Evolutionary conservation across 345 rosid species (phyloP).

Genomic region (Noccaea caerulescens): DNA sequence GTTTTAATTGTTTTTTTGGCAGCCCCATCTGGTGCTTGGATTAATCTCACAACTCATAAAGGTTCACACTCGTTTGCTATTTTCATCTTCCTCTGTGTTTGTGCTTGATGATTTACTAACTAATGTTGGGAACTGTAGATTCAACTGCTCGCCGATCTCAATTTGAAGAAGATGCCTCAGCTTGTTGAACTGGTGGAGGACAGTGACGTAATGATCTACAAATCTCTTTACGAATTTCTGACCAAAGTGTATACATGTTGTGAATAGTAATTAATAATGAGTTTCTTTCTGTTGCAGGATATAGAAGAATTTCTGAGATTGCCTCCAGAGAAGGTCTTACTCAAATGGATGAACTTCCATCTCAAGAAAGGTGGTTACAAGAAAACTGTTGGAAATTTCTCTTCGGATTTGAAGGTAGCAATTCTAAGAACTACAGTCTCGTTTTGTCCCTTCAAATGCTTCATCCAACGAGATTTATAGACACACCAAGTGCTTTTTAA

Average conservation of each 20-base stretch:
- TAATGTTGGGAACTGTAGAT: slow-evolving; percentile 54
- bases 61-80: slow-evolving; percentile 50
- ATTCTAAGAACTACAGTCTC: neutral
- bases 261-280: neutral
- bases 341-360: slow-evolving; percentile 97
- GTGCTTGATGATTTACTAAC: slow-evolving; percentile 14
- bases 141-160: slow-evolving; percentile 89
- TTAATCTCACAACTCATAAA: slow-evolving; percentile 95
- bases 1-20: slow-evolving; percentile 41
- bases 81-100: neutral
- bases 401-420: slow-evolving; percentile 81
- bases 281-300: slow-evolving; percentile 55
- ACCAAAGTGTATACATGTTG: slow-evolving; percentile 2
- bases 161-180: slow-evolving; percentile 95
- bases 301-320: slow-evolving; percentile 86
- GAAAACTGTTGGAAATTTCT: slow-evolving; percentile 78
- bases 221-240: slow-evolving; percentile 6
- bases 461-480: neutral
- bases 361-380: slow-evolving; percentile 88
- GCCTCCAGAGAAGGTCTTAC: slow-evolving; percentile 86
- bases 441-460: neutral
- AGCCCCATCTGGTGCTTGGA: slow-evolving; percentile 96
- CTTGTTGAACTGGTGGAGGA: slow-evolving; percentile 92
- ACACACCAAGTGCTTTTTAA: neutral
- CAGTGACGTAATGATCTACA: slow-evolving; percentile 54